These are phyloP conservation scores for Gypsophila paniculata DNA, from an alignment of 179 eudicot genomes.

Conservation along the genomic window DNA sequence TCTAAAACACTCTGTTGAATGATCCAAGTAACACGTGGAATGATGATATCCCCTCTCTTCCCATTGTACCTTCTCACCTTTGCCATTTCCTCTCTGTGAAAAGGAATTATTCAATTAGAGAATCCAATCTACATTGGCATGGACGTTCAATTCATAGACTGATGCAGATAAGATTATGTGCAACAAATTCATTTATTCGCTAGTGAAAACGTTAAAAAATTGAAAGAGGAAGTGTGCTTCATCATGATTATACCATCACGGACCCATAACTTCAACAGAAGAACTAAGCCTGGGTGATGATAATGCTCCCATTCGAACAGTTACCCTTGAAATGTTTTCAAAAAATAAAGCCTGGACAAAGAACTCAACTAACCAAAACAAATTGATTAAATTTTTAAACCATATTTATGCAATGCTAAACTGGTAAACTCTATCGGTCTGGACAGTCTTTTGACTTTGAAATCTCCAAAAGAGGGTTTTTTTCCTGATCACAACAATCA, in stretches of 20 bases:
- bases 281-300: neutral
- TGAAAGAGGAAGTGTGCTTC: neutral
- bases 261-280: neutral
- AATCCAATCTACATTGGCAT: neutral
- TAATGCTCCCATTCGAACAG: neutral
- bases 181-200: neutral
- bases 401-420: neutral
- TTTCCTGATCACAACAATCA: neutral
- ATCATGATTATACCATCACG: neutral
- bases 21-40: constrained; percentile 17
- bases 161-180: neutral
- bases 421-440: neutral
- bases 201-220: no score
- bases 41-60: constrained; percentile 1
- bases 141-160: neutral
- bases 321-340: neutral
- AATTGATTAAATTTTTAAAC: neutral
- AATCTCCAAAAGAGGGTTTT: neutral
- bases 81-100: constrained; percentile 71
- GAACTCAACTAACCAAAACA: neutral
- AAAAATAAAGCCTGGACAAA: neutral
- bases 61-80: constrained; percentile 38
- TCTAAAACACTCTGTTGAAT: constrained; percentile 21
- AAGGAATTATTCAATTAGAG: constrained; percentile 15
- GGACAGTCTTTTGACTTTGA: neutral